Evolutionary conservation across 371 early-diverging fungal genomes (phyloP).

Genomic region (Mortierella sp.): DNA sequence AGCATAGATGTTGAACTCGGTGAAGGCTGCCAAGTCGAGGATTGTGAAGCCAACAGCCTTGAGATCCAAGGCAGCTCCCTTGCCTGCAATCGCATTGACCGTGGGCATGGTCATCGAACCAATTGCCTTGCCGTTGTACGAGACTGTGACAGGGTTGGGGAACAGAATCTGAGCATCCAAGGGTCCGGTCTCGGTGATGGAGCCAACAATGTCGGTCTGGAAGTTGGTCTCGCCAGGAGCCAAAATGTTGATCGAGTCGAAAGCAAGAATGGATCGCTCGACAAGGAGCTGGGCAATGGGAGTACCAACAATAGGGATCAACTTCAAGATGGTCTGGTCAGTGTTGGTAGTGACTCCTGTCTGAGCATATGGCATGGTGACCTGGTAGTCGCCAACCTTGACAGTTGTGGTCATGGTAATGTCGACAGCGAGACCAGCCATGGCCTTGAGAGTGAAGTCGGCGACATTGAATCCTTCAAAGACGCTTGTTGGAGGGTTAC

Average conservation of each 20-base stretch:
- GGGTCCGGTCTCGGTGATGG: constrained; percentile 67
- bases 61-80: constrained; percentile 63
- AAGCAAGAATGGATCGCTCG: constrained; percentile 55
- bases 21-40: constrained; percentile 57
- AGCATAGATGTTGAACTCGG: constrained; percentile 59
- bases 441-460: constrained; percentile 58
- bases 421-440: constrained; percentile 61
- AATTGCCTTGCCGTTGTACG: constrained; percentile 57
- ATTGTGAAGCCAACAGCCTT: constrained; percentile 56
- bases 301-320: constrained; percentile 64
- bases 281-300: constrained; percentile 66
- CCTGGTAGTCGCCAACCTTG: constrained; percentile 62
- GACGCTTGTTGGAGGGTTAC: constrained; percentile 50
- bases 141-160: constrained; percentile 61
- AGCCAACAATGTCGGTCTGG: constrained; percentile 60
- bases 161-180: constrained; percentile 66
- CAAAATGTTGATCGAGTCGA: constrained; percentile 57
- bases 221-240: constrained; percentile 55
- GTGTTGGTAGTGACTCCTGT: constrained; percentile 56
- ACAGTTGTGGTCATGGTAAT: constrained; percentile 58
- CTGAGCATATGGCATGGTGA: constrained; percentile 59
- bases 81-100: constrained; percentile 48
- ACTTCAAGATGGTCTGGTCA: constrained; percentile 56
- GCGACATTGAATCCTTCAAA: constrained; percentile 60
- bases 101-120: constrained; percentile 63